Evolutionary conservation across 2,329 filamentous ascomycete genomes (phyloP), one percentile per base, ranked within the genome.

Genomic region (Paraphaeosphaeria minitans): DNA sequence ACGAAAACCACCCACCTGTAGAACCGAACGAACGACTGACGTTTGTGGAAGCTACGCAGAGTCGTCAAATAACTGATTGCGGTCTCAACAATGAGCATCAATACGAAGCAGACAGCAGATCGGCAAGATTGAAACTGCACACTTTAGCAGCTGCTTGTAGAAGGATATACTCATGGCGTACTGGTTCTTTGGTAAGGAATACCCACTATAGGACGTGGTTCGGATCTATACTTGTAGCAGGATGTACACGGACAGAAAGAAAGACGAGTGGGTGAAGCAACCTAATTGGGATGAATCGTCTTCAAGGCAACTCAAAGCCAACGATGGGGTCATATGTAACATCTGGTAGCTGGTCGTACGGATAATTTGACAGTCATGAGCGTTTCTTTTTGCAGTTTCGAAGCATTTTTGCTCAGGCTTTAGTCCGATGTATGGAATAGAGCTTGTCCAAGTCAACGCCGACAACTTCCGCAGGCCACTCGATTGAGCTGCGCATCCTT

Each of bases 401-500:
- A 48, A 33, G 27, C 6, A 27, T 22, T 22, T 10, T 4, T 35
- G 19, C 8, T 51, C 19, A 43, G 13, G 12, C 14, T 19, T 21
- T 13, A 41, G 7, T 42, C n/a, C 10, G 7, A 29, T 22, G 24
- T 33, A 37, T 51, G 60, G 58, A 42, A 69, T 48, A 45, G 13
- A 53, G n/a, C n/a, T 10, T 50, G 12, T 66, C 48, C 31, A 71
- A 53, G 45, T 73, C 62, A 13, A 70, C 33, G 5, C 65, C 63
- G 14, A 67, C 33, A 29, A 47, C 55, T 13, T 53, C 39, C 8
- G 61, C 64, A 33, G 71, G 68, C 70, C 70, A 72, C 48, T 59
- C 53, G 41, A 75, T 66, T 55, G 65, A 70, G 12, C 59, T 33
- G 62, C 65, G 67, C 37, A 69, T 66, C 2, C 66, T 55, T 45